Conservation (phyloP, 1,284 basidiomycete genomes). For the Moesziomyces sp. region DNA sequence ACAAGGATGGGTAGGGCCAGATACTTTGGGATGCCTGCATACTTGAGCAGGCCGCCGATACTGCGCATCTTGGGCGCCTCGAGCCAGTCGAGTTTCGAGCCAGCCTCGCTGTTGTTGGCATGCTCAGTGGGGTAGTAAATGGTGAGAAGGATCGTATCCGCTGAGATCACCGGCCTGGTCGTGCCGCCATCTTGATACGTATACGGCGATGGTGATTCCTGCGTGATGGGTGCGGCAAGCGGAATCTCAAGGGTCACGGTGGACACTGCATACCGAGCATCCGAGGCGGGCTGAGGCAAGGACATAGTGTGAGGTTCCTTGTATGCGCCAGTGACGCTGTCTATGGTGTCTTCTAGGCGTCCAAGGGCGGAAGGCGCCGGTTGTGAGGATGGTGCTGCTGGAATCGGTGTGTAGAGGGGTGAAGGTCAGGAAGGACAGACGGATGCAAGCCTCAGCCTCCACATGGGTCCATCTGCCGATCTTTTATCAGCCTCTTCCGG, state of each 20-base stretch:
- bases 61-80: constrained; percentile 42
- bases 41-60: constrained; percentile 57
- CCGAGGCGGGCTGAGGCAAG: constrained; percentile 18
- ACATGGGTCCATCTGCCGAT: not conserved
- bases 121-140: constrained; percentile 56
- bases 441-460: not conserved
- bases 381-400: too few relatives aligned
- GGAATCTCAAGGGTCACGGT: constrained; percentile 56
- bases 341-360: not conserved
- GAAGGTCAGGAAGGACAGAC: not conserved
- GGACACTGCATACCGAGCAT: constrained; percentile 46
- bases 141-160: constrained; percentile 55
- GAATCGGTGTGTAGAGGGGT: not conserved
- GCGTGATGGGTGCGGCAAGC: constrained; percentile 26
- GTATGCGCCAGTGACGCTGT: not conserved
- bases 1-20: constrained; percentile 52
- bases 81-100: constrained; percentile 35
- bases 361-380: too few relatives aligned
- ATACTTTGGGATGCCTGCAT: constrained; percentile 54
- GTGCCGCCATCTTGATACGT: constrained; percentile 25
- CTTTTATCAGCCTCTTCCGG: not conserved
- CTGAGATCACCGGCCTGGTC: constrained; percentile 36
- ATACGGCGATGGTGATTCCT: constrained; percentile 29
- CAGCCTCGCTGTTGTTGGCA: not conserved
- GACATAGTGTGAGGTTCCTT: constrained; percentile 10